Conservation (phyloP, 2,329 filamentous ascomycete species). For the Cercospora citrullina region DNA sequence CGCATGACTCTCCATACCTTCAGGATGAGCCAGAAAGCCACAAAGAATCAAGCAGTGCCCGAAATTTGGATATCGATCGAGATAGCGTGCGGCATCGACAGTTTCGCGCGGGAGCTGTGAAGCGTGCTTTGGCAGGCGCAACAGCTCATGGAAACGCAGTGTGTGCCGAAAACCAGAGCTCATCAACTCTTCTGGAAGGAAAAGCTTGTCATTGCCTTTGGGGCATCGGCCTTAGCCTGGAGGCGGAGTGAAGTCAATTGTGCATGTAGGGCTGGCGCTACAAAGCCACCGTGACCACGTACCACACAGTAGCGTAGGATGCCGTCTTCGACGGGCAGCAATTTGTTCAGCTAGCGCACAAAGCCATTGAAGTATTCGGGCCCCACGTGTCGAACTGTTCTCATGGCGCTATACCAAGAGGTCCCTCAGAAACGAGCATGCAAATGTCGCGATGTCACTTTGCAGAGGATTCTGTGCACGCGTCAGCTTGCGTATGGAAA, state of each 20-base stretch:
- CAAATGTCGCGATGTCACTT: background rate
- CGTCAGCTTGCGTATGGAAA: slow-evolving; percentile 3
- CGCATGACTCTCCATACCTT: background rate
- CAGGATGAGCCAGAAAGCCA: background rate
- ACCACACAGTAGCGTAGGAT: slow-evolving; percentile 15
- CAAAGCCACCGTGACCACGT: slow-evolving; percentile 7
- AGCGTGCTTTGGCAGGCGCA: background rate
- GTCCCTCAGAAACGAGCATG: background rate
- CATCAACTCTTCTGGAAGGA: slow-evolving; percentile 14
- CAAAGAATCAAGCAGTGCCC: background rate
- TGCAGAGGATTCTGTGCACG: background rate
- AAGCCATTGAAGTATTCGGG: background rate
- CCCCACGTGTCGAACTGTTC: background rate
- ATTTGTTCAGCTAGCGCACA: background rate
- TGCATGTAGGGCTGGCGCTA: slow-evolving; percentile 8
- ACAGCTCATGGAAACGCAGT: background rate
- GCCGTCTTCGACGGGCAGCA: background rate
- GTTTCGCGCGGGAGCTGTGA: background rate
- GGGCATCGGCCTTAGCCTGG: slow-evolving; percentile 4
- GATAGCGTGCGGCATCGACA: background rate
- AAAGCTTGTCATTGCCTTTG: slow-evolving; percentile 19
- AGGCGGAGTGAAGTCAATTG: slow-evolving; percentile 1
- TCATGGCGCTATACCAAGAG: background rate
- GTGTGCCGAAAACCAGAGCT: background rate
- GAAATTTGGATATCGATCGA: background rate